Conservation (phyloP, 306 rosid genomes). For the Quercus wislizeni region DNA sequence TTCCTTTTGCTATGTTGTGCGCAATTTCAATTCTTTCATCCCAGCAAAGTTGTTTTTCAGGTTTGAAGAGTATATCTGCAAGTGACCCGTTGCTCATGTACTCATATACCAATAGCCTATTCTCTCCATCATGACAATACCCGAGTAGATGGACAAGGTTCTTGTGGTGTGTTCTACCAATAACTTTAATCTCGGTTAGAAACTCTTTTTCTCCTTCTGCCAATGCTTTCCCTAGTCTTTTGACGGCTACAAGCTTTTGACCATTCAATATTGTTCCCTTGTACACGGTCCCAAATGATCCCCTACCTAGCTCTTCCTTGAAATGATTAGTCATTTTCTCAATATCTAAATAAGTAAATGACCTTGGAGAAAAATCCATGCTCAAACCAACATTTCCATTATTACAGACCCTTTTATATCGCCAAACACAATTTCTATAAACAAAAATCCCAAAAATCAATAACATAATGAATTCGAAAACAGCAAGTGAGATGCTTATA, state of each 20-base stretch:
- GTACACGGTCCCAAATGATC: neutral
- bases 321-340: neutral
- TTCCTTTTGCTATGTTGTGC: neutral
- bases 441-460: neutral
- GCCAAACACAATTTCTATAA: neutral
- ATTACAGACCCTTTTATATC: neutral
- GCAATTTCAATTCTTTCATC: neutral
- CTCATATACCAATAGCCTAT: neutral
- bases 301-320: neutral
- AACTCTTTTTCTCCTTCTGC: neutral
- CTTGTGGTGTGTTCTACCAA: neutral
- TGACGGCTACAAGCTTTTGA: neutral
- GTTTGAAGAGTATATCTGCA: neutral
- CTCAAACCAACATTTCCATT: neutral
- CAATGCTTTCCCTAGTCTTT: neutral
- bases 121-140: neutral
- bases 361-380: neutral
- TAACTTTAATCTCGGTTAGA: neutral
- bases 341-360: neutral
- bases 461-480: neutral
- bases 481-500: neutral
- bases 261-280: neutral
- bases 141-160: neutral
- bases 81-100: conserved; percentile 1
- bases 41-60: neutral